These are phyloP conservation scores for Penicillium concentricum DNA, from an alignment of 2,329 filamentous ascomycete species.

Conservation along the genomic window DNA sequence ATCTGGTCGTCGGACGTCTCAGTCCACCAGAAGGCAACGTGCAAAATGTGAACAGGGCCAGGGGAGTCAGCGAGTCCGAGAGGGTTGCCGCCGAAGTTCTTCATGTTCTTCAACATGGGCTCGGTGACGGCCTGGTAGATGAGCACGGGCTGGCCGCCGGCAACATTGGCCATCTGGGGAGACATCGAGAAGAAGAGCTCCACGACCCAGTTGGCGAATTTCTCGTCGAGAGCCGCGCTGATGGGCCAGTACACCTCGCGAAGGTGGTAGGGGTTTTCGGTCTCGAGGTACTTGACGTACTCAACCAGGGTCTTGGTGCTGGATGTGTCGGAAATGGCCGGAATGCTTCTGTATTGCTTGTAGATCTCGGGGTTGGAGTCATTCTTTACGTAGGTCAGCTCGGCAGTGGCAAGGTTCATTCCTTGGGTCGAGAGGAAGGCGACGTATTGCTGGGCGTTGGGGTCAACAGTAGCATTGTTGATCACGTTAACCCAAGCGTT, in stretches of 20 bases:
- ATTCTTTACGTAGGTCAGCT: slow-evolving; percentile 43
- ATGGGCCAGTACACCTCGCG: slow-evolving; percentile 36
- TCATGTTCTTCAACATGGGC: slow-evolving; percentile 30
- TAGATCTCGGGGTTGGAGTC: slow-evolving; percentile 38
- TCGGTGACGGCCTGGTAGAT: slow-evolving; percentile 37
- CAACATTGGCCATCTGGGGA: slow-evolving; percentile 17
- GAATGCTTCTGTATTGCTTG: slow-evolving; percentile 36
- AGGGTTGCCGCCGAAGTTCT: slow-evolving; percentile 35
- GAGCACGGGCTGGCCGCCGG: slow-evolving; percentile 25
- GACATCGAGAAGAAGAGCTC: slow-evolving; percentile 26
- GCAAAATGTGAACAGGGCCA: slow-evolving; percentile 28
- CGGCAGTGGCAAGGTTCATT: slow-evolving; percentile 28
- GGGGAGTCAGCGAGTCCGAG: slow-evolving; percentile 31
- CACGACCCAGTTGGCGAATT: slow-evolving; percentile 26
- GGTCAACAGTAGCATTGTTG: slow-evolving; percentile 32
- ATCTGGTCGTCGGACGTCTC: slow-evolving; percentile 32
- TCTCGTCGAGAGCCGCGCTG: slow-evolving; percentile 31
- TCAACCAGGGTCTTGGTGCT: slow-evolving; percentile 29
- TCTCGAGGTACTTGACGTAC: slow-evolving; percentile 37
- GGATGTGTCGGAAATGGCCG: slow-evolving; percentile 31
- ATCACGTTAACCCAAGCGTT: slow-evolving; percentile 35
- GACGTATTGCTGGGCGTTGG: slow-evolving; percentile 37
- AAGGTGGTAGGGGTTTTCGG: slow-evolving; percentile 33
- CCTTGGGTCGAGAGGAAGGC: slow-evolving; percentile 30
- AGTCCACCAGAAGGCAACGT: slow-evolving; percentile 33